Percentiles rank a stretch among this genome's conserved stretches.
These are phyloP conservation scores for Withania somnifera DNA, from an alignment of 305 asterid genomes.

Conservation along the genomic window DNA sequence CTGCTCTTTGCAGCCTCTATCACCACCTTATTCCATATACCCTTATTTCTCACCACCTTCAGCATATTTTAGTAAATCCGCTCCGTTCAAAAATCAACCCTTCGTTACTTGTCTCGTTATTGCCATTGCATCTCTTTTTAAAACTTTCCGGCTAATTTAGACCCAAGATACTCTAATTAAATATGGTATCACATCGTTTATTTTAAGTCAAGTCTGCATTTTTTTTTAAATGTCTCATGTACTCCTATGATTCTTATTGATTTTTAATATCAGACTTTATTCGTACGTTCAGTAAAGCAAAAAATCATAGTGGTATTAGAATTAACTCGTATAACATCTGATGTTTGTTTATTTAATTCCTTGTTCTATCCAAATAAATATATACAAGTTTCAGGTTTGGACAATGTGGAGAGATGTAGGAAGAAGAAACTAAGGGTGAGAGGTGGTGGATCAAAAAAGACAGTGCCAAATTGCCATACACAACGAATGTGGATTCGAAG, in stretches of 20 bases:
- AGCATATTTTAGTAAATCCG: neutral
- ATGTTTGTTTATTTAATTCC: neutral
- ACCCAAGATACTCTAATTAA: neutral
- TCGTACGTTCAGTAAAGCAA: neutral
- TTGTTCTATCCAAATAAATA: neutral
- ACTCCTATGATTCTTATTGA: neutral
- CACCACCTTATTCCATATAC: conserved; percentile 3
- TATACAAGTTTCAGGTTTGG: neutral
- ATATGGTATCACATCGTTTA: neutral
- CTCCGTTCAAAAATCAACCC: neutral
- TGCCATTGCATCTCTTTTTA: neutral
- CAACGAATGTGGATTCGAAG: neutral
- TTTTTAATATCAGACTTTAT: neutral
- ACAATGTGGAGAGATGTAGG: neutral
- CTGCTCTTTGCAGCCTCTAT: conserved; percentile 1
- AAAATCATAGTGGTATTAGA: neutral
- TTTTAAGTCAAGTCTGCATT: neutral
- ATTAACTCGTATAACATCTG: neutral
- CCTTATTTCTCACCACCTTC: neutral
- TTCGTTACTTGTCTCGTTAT: neutral
- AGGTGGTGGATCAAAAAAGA: neutral
- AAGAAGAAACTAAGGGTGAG: neutral
- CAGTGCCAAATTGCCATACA: neutral
- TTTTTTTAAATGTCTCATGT: neutral
- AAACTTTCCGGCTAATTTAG: neutral